Evolutionary conservation across 805 yeast genomes (phyloP).

Genomic region (Teunomyces stri): DNA sequence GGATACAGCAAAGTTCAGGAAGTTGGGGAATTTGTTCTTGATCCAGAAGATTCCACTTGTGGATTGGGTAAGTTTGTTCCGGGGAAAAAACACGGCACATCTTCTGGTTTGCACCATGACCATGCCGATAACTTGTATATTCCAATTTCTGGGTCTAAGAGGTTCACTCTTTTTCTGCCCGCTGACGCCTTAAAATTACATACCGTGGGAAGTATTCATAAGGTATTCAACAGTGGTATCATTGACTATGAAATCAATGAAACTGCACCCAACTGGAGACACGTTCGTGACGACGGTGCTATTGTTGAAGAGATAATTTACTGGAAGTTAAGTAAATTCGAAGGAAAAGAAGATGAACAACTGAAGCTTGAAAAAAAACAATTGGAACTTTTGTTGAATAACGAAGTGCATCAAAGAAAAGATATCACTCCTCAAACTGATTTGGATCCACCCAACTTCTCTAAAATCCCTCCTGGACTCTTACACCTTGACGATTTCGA

Average conservation of each 20-base stretch:
- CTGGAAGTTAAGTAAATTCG: conserved; percentile 36
- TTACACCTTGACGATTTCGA: conserved; percentile 57
- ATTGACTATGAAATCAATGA: conserved; percentile 59
- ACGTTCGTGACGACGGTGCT: conserved; percentile 61
- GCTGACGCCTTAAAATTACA: conserved; percentile 54
- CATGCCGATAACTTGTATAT: conserved; percentile 76
- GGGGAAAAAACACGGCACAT: conserved; percentile 46
- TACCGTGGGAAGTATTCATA: conserved; percentile 62
- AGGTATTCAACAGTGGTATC: conserved; percentile 58
- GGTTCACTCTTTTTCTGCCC: conserved; percentile 69
- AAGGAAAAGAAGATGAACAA: conserved; percentile 11
- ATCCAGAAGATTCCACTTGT: conserved; percentile 13
- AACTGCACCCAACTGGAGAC: conserved; percentile 62
- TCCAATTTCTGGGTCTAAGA: conserved; percentile 55
- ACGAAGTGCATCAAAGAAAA: conserved; percentile 12
- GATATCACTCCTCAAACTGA: conserved; percentile 10
- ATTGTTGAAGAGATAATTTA: conserved; percentile 47
- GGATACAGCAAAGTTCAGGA: conserved; percentile 39
- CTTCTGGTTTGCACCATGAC: conserved; percentile 78
- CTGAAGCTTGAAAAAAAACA: conserved; percentile 14
- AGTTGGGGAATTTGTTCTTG: conserved; percentile 10
- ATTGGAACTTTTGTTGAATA: conserved; percentile 9
- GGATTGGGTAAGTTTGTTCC: conserved; percentile 59
- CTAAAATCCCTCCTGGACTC: conserved; percentile 59
- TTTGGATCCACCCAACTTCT: conserved; percentile 68